These are phyloP conservation scores for Cordyceps pruinosa DNA, from an alignment of 2,329 filamentous ascomycete genomes.

Conservation along the genomic window DNA sequence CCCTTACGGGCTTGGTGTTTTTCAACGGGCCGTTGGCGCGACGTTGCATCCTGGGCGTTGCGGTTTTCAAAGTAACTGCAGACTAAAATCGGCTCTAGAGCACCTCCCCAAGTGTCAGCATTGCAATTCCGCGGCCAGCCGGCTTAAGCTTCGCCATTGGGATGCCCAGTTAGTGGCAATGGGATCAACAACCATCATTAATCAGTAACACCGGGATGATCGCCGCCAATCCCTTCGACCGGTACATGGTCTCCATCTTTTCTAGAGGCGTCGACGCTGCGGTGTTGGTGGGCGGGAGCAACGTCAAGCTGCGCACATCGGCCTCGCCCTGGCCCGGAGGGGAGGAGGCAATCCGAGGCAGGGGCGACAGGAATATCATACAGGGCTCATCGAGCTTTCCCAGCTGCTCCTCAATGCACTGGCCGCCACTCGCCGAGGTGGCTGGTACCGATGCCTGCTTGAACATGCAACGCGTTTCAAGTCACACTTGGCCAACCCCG, in stretches of 20 bases:
- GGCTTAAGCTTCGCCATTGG: background rate
- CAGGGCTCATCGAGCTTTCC: background rate
- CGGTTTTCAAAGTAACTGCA: background rate
- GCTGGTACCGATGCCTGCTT: background rate
- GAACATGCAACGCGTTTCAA: constrained; percentile 7
- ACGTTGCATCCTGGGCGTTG: constrained; percentile 5
- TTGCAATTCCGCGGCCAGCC: background rate
- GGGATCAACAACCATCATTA: constrained; percentile 3
- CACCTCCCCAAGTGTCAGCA: background rate
- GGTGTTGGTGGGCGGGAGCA: background rate
- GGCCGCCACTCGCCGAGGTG: background rate
- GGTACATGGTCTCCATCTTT: background rate
- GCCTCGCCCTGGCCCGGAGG: background rate
- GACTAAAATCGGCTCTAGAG: background rate
- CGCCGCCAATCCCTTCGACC: constrained; percentile 2
- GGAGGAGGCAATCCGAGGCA: background rate
- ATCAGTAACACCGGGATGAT: constrained; percentile 7
- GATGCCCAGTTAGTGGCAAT: background rate
- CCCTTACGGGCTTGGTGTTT: background rate
- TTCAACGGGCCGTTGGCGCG: constrained; percentile 9
- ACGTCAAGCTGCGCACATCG: background rate
- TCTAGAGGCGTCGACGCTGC: background rate
- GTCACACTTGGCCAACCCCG: background rate
- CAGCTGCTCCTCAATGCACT: background rate
- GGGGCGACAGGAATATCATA: background rate